These are phyloP conservation scores for Teunomyces barrocoloradensis DNA, from an alignment of 805 yeast genomes.

Conservation along the genomic window DNA sequence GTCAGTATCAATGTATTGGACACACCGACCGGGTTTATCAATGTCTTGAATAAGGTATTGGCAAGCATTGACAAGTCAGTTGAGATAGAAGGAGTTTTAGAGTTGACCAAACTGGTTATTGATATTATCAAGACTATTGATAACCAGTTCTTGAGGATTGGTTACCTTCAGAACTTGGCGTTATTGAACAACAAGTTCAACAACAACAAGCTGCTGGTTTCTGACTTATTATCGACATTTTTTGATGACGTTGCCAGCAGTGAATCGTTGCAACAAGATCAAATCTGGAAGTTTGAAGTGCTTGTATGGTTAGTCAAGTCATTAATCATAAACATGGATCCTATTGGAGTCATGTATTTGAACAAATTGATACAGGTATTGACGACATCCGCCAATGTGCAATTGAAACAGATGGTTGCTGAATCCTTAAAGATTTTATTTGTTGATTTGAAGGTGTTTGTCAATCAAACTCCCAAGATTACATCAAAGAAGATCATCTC, in stretches of 20 bases:
- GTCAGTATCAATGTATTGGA: constrained; percentile 18
- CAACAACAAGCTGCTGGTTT: neutral
- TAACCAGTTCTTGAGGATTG: constrained; percentile 41
- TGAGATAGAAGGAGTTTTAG: constrained; percentile 2
- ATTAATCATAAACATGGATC: constrained; percentile 56
- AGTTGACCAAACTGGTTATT: constrained; percentile 8
- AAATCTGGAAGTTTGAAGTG: constrained; percentile 43
- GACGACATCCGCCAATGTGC: constrained; percentile 28
- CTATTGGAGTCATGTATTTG: constrained; percentile 23
- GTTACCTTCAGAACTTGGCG: constrained; percentile 55
- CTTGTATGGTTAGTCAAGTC: constrained; percentile 74
- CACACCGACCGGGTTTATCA: constrained; percentile 31
- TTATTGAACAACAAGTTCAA: constrained; percentile 49
- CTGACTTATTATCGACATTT: neutral
- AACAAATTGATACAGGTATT: constrained; percentile 20
- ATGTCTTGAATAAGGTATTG: constrained; percentile 40
- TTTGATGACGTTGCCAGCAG: neutral
- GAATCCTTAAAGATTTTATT: constrained; percentile 62
- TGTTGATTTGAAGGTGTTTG: constrained; percentile 62
- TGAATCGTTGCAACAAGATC: neutral
- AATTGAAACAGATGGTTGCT: constrained; percentile 30
- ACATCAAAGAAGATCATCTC: constrained; percentile 33
- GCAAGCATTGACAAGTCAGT: constrained; percentile 50
- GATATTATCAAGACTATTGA: constrained; percentile 11
- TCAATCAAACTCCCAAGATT: constrained; percentile 34